A percentile compares a stretch with the other conserved stretches of the same genome.
phyloP scores from a whole-genome alignment of 805 yeast genomes.

The Maudiozyma serrabonitensis region DNA sequence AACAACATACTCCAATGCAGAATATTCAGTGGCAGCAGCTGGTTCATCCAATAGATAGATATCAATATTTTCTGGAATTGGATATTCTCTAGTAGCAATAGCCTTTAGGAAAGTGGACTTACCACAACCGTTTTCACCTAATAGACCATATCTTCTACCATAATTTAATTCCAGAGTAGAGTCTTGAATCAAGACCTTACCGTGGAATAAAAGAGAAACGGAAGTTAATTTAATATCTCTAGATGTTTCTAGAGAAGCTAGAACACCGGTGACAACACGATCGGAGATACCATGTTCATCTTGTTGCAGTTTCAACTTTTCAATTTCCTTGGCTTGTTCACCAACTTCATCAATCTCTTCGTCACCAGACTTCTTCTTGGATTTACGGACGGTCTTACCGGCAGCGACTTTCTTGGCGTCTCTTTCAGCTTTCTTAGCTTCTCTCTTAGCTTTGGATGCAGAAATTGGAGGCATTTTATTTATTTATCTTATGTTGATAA shows the following conservation, averaged over 20 bases:
- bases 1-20: constrained; percentile 94
- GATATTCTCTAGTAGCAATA: constrained; percentile 91
- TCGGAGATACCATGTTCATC: constrained; percentile 92
- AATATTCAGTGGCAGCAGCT: constrained; percentile 84
- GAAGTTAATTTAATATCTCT: constrained; percentile 90
- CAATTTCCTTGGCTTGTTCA: constrained; percentile 63
- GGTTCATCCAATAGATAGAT: constrained; percentile 93
- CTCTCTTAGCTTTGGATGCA: constrained; percentile 96
- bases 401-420: constrained; percentile 91
- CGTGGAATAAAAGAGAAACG: constrained; percentile 89
- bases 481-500: not conserved
- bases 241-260: constrained; percentile 79
- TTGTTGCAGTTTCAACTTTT: constrained; percentile 81
- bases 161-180: constrained; percentile 85
- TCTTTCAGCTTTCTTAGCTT: constrained; percentile 91
- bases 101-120: constrained; percentile 92
- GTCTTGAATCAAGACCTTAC: constrained; percentile 92
- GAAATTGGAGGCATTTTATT: constrained; percentile 45
- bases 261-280: constrained; percentile 96
- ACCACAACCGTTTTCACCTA: constrained; percentile 99
- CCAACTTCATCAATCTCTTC: constrained; percentile 43
- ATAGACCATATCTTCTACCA: constrained; percentile 94
- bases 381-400: constrained; percentile 42
- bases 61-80: constrained; percentile 87
- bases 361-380: constrained; percentile 32